Evolutionary conservation across 2,329 filamentous ascomycete species (phyloP).

Genomic region (Ascochyta lentis): DNA sequence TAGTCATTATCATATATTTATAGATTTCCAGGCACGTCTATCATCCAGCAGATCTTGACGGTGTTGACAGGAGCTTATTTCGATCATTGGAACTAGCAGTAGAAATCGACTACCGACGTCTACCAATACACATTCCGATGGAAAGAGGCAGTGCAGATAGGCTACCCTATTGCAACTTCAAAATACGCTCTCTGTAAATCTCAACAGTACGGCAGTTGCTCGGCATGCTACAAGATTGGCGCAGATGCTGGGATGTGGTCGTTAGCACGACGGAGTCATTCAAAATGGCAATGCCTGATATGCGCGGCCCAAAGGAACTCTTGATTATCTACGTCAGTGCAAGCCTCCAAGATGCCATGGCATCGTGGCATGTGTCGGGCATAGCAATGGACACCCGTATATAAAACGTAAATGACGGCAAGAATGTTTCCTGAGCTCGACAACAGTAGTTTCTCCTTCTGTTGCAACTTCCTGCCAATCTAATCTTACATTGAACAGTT

Average conservation of each 20-base stretch:
- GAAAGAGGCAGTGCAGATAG: not conserved
- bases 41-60: not conserved
- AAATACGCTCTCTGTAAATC: not conserved
- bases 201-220: not conserved
- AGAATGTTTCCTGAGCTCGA: not conserved
- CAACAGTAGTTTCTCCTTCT: not conserved
- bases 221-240: not conserved
- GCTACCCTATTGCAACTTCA: too few species aligned
- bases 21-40: not conserved
- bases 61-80: not conserved
- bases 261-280: not conserved
- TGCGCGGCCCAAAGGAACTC: not conserved
- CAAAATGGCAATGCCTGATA: conserved; percentile 1
- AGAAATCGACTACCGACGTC: not conserved
- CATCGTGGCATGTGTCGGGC: conserved; percentile 22
- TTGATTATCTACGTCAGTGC: conserved; percentile 17
- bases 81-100: too few species aligned
- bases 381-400: not conserved
- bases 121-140: not conserved
- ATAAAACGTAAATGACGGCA: conserved; percentile 3
- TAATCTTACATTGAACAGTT: not conserved
- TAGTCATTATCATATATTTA: not conserved
- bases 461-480: not conserved
- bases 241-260: not conserved
- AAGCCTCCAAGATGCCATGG: conserved; percentile 17